Percentiles rank a stretch among this genome's conserved stretches.
These are phyloP conservation scores for Tolypocladium capitatum DNA, from an alignment of 2,329 filamentous ascomycete genomes.

Conservation along the genomic window DNA sequence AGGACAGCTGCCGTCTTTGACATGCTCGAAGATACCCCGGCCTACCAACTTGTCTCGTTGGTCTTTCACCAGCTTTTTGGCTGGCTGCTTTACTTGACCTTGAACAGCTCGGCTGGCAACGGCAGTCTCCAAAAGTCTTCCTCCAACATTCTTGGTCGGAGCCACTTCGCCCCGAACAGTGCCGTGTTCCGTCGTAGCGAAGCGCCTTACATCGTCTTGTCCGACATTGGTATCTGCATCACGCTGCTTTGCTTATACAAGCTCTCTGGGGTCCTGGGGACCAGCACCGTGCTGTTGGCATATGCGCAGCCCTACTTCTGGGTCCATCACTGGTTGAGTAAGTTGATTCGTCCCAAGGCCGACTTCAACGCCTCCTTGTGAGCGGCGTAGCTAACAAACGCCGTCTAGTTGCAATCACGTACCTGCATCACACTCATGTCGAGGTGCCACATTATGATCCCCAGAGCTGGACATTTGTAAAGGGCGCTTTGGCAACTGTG, in stretches of 20 bases:
- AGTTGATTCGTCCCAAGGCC: slow-evolving; percentile 33
- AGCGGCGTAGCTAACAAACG: not conserved
- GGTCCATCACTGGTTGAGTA: slow-evolving; percentile 58
- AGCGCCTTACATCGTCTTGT: slow-evolving; percentile 40
- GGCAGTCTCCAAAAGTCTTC: not conserved
- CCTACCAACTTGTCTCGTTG: not conserved
- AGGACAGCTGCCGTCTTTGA: not conserved
- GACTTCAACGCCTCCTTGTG: not conserved
- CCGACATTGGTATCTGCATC: slow-evolving; percentile 44
- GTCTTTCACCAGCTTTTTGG: not conserved
- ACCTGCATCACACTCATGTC: slow-evolving; percentile 4
- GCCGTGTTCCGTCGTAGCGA: slow-evolving; percentile 47
- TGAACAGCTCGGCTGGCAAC: not conserved
- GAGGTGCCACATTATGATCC: slow-evolving; percentile 18
- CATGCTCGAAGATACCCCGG: not conserved
- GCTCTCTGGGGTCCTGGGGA: slow-evolving; percentile 37
- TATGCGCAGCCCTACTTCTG: slow-evolving; percentile 55
- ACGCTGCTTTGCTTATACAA: slow-evolving; percentile 37
- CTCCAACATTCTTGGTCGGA: slow-evolving; percentile 21
- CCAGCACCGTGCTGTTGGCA: slow-evolving; percentile 36
- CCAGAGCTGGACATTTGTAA: slow-evolving; percentile 42
- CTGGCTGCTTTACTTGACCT: not conserved
- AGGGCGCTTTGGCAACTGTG: slow-evolving; percentile 48
- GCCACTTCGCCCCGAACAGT: slow-evolving; percentile 48
- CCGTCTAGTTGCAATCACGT: not conserved